These are phyloP conservation scores for Boehmeria nivea DNA, from an alignment of 306 rosid species.

Conservation along the genomic window DNA sequence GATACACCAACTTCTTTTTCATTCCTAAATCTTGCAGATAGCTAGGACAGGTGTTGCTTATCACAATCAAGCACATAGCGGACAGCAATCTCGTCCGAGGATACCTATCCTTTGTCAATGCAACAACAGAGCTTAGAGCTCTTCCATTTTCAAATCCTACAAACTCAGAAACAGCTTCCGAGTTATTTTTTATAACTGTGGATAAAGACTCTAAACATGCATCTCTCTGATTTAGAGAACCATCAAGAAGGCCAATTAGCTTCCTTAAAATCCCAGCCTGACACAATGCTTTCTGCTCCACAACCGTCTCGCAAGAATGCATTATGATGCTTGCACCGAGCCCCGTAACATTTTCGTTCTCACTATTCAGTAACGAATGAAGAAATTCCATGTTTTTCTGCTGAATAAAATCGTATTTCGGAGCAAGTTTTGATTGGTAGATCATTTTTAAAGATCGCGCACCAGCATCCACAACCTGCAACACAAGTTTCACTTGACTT, in stretches of 20 bases:
- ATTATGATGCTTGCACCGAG: slow-evolving; percentile 83
- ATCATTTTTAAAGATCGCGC: slow-evolving; percentile 89
- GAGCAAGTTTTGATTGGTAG: slow-evolving; percentile 87
- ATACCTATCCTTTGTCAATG: slow-evolving; percentile 62
- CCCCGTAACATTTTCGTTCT: slow-evolving; percentile 80
- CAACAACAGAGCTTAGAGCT: slow-evolving; percentile 60
- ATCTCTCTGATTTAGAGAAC: slow-evolving; percentile 80
- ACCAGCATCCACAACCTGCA: slow-evolving; percentile 82
- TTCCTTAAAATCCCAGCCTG: slow-evolving; percentile 61
- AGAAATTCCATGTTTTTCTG: slow-evolving; percentile 62
- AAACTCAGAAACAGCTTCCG: slow-evolving; percentile 64
- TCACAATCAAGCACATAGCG: slow-evolving; percentile 67
- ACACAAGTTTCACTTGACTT: slow-evolving; percentile 1
- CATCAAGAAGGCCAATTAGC: slow-evolving; percentile 64
- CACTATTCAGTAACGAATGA: slow-evolving; percentile 62
- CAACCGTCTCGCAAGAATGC: slow-evolving; percentile 66
- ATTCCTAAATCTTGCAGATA: slow-evolving; percentile 71
- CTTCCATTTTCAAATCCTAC: slow-evolving; percentile 51
- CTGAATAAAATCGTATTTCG: slow-evolving; percentile 64
- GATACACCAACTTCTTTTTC: slow-evolving; percentile 65
- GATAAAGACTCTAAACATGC: slow-evolving; percentile 87
- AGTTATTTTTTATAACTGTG: slow-evolving; percentile 53
- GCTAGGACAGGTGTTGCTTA: slow-evolving; percentile 69
- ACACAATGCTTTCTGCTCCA: slow-evolving; percentile 59
- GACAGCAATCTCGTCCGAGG: slow-evolving; percentile 81